A percentile compares a stretch with the other conserved stretches of the same genome.
Evolutionary conservation across 1,284 basidiomycete species (phyloP).

Genomic region (Leccinum brunneo-olivaceum): DNA sequence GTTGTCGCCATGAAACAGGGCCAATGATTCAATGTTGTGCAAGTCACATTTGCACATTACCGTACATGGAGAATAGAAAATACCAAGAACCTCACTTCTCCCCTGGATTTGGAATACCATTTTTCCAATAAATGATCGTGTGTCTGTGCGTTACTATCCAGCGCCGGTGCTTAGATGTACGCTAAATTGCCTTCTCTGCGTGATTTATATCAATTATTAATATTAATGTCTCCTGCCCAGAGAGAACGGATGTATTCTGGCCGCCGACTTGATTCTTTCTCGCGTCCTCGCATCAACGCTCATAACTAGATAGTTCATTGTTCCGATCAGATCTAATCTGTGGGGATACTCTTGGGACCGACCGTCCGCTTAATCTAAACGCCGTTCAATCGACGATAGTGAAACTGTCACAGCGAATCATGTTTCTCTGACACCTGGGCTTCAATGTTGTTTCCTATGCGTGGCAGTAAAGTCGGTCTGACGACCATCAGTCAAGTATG

Average conservation of each 20-base stretch:
- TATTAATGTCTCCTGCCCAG: background rate
- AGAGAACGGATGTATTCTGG: background rate
- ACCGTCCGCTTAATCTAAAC: background rate
- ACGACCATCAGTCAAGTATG: too few relatives aligned
- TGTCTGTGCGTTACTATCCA: background rate
- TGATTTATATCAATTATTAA: background rate
- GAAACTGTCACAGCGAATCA: background rate
- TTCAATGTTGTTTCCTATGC: background rate
- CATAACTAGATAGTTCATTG: background rate
- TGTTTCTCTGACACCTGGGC: background rate
- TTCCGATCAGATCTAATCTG: slow-evolving; percentile 2
- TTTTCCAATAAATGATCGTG: background rate
- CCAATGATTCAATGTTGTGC: background rate
- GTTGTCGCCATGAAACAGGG: slow-evolving; percentile 24
- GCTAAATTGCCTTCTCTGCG: background rate
- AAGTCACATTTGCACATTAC: background rate
- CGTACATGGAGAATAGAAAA: background rate
- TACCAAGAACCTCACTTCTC: slow-evolving; percentile 4
- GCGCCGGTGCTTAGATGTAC: background rate
- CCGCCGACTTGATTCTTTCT: background rate
- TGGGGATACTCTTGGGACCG: background rate
- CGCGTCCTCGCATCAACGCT: background rate
- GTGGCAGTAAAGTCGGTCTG: background rate
- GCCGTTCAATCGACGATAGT: slow-evolving; percentile 6
- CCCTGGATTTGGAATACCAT: background rate